Conservation (phyloP, 441 rosid genomes). For the Monsonia emarginata region DNA sequence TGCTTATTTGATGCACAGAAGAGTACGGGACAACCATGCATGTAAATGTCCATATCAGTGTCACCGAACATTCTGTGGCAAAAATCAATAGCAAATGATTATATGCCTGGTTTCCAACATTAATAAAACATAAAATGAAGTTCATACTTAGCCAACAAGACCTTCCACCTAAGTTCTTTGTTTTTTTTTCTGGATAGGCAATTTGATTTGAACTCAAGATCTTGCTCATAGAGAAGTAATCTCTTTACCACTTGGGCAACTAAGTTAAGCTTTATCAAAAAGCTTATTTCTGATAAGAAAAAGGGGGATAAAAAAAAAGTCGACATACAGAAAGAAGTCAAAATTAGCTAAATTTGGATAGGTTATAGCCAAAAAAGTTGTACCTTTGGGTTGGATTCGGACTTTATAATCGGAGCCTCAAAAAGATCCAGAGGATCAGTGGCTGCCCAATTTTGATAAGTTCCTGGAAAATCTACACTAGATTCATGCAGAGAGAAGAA, state of each 20-base stretch:
- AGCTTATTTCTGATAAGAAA: background rate
- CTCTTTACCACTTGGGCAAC: too few relatives aligned
- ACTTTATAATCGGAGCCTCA: conserved; percentile 49
- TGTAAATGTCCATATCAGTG: background rate
- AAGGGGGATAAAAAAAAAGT: background rate
- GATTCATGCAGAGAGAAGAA: conserved; percentile 24
- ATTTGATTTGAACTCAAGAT: too few relatives aligned
- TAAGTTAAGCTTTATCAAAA: background rate
- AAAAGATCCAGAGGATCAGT: conserved; percentile 72
- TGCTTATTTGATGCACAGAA: background rate
- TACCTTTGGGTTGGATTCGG: conserved; percentile 88
- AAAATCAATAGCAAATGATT: background rate
- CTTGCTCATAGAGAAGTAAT: too few relatives aligned
- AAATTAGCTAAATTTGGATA: conserved; percentile 1
- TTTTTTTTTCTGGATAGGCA: too few relatives aligned
- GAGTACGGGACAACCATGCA: background rate
- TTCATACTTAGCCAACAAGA: background rate
- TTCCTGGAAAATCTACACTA: conserved; percentile 88
- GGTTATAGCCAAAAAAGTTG: conserved; percentile 3
- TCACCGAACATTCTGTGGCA: background rate
- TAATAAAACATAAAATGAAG: background rate
- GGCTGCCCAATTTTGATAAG: conserved; percentile 61
- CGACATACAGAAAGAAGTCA: background rate
- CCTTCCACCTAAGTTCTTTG: background rate
- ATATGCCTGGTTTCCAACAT: background rate